phyloP scores from a whole-genome alignment of 176 grass and related monocot species.

The Panicum miliaceum region DNA sequence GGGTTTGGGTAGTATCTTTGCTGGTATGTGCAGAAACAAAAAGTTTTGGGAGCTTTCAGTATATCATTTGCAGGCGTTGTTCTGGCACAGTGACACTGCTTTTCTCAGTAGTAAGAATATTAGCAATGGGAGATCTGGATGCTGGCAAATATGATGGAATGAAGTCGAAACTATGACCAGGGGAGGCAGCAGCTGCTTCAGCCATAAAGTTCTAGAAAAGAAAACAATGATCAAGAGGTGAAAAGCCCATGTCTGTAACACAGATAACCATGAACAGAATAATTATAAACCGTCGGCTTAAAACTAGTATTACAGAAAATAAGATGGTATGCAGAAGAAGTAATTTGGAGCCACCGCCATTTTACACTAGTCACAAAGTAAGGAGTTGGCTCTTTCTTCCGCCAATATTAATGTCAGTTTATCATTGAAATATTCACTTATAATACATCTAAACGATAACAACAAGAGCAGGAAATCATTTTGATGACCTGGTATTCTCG shows the following conservation, averaged over 20 bases:
- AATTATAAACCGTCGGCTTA: constrained; percentile 11
- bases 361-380: background rate
- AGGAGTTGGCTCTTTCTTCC: background rate
- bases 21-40: constrained; percentile 44
- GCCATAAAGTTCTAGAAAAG: constrained; percentile 59
- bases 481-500: constrained; percentile 11
- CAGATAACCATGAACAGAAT: background rate
- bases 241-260: constrained; percentile 15
- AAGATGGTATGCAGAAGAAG: constrained; percentile 10
- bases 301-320: background rate
- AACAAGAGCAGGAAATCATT: background rate
- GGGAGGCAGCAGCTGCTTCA: constrained; percentile 48
- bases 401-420: constrained; percentile 12
- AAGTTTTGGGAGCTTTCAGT: constrained; percentile 32
- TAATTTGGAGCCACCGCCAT: background rate
- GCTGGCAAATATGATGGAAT: constrained; percentile 56
- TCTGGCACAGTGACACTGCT: constrained; percentile 31
- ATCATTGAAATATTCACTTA: background rate
- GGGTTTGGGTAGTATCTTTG: constrained; percentile 29
- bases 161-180: constrained; percentile 51
- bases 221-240: constrained; percentile 34
- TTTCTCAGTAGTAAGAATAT: constrained; percentile 25
- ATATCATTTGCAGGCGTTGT: constrained; percentile 44
- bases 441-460: background rate
- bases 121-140: constrained; percentile 35